phyloP scores from a whole-genome alignment of 2,329 filamentous ascomycete species.

The Beauveria sp. region DNA sequence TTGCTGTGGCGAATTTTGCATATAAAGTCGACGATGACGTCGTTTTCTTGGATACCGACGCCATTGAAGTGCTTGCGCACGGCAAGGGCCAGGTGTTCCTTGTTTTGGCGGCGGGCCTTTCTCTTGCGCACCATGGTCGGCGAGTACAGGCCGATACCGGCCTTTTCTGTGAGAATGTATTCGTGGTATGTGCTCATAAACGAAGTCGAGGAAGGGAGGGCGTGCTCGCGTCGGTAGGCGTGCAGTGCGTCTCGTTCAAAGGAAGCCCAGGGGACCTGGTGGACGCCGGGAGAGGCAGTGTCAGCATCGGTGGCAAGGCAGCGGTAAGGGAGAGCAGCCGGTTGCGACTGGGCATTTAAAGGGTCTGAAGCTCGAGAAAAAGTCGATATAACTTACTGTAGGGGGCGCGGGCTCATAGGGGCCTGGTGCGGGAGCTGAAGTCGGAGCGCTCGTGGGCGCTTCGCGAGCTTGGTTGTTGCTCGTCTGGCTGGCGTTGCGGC shows the following conservation, averaged over 20 bases:
- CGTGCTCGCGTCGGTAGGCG: conserved; percentile 67
- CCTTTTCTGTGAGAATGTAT: conserved; percentile 51
- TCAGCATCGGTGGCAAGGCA: neutral
- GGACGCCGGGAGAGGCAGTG: conserved; percentile 9
- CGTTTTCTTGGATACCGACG: conserved; percentile 70
- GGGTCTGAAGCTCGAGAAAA: conserved; percentile 1
- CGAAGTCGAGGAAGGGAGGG: conserved; percentile 60
- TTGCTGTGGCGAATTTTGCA: conserved; percentile 51
- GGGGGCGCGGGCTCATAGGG: conserved; percentile 25
- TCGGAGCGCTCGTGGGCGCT: conserved; percentile 29
- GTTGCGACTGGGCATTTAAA: conserved; percentile 1
- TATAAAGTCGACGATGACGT: conserved; percentile 72
- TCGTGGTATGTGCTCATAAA: conserved; percentile 59
- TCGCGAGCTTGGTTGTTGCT: conserved; percentile 40
- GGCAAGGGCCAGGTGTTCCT: conserved; percentile 62
- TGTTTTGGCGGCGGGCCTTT: conserved; percentile 58
- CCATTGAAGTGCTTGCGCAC: conserved; percentile 81
- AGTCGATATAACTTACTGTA: conserved; percentile 22
- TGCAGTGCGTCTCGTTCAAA: conserved; percentile 64
- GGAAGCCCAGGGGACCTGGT: conserved; percentile 56
- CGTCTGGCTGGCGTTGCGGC: conserved; percentile 45
- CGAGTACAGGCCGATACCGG: conserved; percentile 61
- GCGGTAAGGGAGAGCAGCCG: neutral
- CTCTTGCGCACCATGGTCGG: conserved; percentile 67
- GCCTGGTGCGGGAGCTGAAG: conserved; percentile 24